Percentiles rank a stretch among this genome's conserved stretches.
Conservation (phyloP, 1,139 yeast genomes). For the Insectozyma bohioensis region DNA sequence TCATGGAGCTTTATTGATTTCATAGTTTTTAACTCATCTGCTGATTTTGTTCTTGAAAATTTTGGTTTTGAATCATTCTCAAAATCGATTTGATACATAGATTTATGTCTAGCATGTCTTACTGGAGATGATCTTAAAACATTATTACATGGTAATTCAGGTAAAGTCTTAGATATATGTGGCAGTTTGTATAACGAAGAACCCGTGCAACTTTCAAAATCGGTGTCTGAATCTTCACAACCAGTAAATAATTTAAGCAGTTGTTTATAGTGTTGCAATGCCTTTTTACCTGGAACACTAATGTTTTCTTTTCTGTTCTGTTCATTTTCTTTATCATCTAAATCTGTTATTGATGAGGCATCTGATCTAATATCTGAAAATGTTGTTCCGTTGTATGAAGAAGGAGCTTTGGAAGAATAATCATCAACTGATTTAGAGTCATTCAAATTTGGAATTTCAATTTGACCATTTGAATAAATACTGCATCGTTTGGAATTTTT, state of each 20-base stretch:
- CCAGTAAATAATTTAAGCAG: constrained; percentile 23
- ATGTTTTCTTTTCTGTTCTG: constrained; percentile 24
- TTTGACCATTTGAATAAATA: constrained; percentile 36
- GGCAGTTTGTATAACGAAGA: no score
- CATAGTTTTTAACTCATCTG: constrained; percentile 8
- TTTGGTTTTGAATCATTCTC: constrained; percentile 14
- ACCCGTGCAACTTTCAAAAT: constrained; percentile 8
- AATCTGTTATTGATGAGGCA: constrained; percentile 17
- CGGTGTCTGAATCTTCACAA: constrained; percentile 31
- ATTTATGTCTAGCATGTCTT: constrained; percentile 40
- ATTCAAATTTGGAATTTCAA: constrained; percentile 42
- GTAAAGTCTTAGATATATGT: constrained; percentile 9
- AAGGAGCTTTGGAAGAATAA: constrained; percentile 23
- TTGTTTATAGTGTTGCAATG: constrained; percentile 27
- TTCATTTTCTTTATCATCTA: constrained; percentile 20
- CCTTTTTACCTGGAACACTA: constrained; percentile 36
- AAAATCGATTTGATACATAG: constrained; percentile 40
- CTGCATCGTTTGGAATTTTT: constrained; percentile 25
- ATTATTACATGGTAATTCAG: constrained; percentile 7
- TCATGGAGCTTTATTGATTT: no score
- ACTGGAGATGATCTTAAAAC: constrained; percentile 22
- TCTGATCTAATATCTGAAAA: constrained; percentile 30
- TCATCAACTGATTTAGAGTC: constrained; percentile 20
- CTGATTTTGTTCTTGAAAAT: constrained; percentile 18
- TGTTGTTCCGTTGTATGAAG: constrained; percentile 28